A percentile compares a stretch with the other conserved stretches of the same genome.
Conservation (phyloP, 1,139 yeast genomes). For the Yamadazyma friedrichii region DNA sequence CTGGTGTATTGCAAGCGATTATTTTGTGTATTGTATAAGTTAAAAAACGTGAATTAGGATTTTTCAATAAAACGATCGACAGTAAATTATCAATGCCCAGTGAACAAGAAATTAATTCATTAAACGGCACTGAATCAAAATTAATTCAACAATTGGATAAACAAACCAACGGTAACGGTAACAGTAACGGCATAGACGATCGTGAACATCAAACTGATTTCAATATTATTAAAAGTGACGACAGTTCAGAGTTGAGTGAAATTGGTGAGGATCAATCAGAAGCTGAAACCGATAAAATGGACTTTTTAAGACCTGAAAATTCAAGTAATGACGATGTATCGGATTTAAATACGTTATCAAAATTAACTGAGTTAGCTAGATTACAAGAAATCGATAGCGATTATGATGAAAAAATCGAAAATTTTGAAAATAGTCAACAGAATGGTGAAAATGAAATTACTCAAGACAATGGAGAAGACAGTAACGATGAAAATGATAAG, state of each 20-base stretch:
- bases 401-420: constrained; percentile 19
- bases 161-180: neutral
- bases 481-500: constrained; percentile 7
- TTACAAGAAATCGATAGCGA: constrained; percentile 38
- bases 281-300: constrained; percentile 80
- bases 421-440: constrained; percentile 13
- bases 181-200: neutral
- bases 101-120: constrained; percentile 2
- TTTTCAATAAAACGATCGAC: neutral
- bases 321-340: constrained; percentile 26
- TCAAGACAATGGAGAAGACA: constrained; percentile 9
- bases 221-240: constrained; percentile 20
- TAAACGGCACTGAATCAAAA: neutral
- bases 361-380: constrained; percentile 43
- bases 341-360: constrained; percentile 40
- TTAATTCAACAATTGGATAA: neutral
- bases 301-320: constrained; percentile 44
- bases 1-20: too few relatives aligned
- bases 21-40: too few relatives aligned
- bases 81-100: constrained; percentile 4
- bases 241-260: constrained; percentile 52
- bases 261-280: constrained; percentile 68
- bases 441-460: constrained; percentile 2
- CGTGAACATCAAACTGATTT: too few relatives aligned
- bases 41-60: neutral